Conservation (phyloP, 2,329 filamentous ascomycete species). For the Piedraia hortae region DNA sequence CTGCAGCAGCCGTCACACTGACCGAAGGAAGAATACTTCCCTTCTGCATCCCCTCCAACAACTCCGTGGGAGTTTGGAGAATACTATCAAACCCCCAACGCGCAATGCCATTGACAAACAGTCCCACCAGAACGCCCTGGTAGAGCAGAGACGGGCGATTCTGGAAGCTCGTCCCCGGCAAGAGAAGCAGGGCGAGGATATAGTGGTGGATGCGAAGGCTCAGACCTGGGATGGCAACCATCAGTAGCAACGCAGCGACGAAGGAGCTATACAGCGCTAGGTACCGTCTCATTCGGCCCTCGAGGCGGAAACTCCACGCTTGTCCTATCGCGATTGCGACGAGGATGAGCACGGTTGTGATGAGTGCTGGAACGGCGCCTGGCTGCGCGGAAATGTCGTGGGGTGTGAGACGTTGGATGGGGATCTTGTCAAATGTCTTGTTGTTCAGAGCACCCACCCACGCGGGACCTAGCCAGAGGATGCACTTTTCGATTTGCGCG, state of each 20-base stretch:
- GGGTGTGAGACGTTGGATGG: constrained; percentile 69
- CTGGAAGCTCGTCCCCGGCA: constrained; percentile 71
- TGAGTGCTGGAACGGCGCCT: constrained; percentile 58
- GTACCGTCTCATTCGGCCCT: constrained; percentile 53
- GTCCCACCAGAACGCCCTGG: constrained; percentile 65
- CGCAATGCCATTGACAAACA: constrained; percentile 84
- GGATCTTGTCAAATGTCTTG: constrained; percentile 84
- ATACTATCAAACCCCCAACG: constrained; percentile 83
- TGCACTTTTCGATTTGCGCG: constrained; percentile 67
- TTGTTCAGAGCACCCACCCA: constrained; percentile 86
- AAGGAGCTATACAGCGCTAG: constrained; percentile 53
- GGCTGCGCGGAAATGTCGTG: constrained; percentile 77
- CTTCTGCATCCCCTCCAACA: constrained; percentile 29
- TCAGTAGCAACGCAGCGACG: constrained; percentile 35
- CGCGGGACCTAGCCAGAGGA: constrained; percentile 69
- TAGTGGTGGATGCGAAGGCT: constrained; percentile 86
- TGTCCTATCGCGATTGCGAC: constrained; percentile 43
- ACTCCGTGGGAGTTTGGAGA: constrained; percentile 48
- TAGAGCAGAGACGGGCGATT: constrained; percentile 64
- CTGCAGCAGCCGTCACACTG: constrained; percentile 19
- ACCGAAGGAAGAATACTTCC: constrained; percentile 31
- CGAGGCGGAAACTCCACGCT: constrained; percentile 61
- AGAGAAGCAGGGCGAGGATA: constrained; percentile 58
- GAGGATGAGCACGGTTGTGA: constrained; percentile 47
- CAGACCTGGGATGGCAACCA: constrained; percentile 45